Evolutionary conservation across 2,329 filamentous ascomycete species (phyloP), one percentile per base, ranked within the genome.

Genomic region (Huntiella savannae): DNA sequence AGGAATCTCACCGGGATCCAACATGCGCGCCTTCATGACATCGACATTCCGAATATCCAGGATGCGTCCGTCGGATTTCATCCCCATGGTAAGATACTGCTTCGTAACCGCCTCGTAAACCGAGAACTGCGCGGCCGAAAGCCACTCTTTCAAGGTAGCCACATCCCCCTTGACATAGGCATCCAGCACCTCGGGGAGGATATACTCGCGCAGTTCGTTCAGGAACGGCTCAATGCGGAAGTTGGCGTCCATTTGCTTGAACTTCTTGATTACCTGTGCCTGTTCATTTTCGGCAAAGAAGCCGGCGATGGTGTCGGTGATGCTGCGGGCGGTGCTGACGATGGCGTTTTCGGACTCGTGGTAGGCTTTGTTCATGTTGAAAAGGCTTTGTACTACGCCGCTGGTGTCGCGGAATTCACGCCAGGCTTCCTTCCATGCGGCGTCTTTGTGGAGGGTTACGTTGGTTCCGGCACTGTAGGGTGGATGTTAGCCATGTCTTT

Each of bases 211-310:
- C 64, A 98, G 82, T 57, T 98, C 91, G 53, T 83, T 81, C 44
- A 96, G 66, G 69, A 96, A 98, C 0, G 86, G 82, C 62, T 98
- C 91, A 54, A 94, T 74, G 60, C 95, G 85, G 70, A 98, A 98
- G 53, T 71, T 73, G 4, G 91, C 88, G 55, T 98, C 91, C 76
- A 96, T 95, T 55, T 87, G 75, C 40, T 88, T 79, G 70, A 98
- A 93, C 62, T 88, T 93, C 68, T 95, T 96, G 67, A 96, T 93
- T 33, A 98, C 91, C 73, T 80, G 81, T 28, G 91, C 91, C 0
- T 86, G 95, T 67, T 98, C 91, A 61, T 96, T 98, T 63, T 98
- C 91, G 51, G 91, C 91, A 54, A 98, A 98, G 67, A 95, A 98
- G 22, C 91, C 86, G 40, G 82, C 85, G 35, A 98, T 77, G 49